phyloP scores from a whole-genome alignment of 2,329 filamentous ascomycete species.

The Dactylellina leptospora region DNA sequence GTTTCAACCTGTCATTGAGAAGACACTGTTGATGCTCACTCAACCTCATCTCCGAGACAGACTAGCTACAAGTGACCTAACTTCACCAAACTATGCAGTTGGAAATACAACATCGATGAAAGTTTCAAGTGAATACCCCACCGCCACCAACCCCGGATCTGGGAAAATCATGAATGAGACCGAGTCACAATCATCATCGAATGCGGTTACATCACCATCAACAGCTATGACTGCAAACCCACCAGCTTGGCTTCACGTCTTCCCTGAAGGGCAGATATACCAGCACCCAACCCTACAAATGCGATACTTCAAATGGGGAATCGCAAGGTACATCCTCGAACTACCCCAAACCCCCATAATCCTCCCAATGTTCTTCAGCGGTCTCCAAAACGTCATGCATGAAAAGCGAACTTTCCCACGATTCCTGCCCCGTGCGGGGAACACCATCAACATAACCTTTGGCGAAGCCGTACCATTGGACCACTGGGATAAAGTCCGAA shows the following conservation, averaged over 20 bases:
- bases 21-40: constrained; percentile 45
- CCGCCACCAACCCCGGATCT: constrained; percentile 55
- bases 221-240: constrained; percentile 67
- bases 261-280: constrained; percentile 93
- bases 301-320: constrained; percentile 98
- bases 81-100: constrained; percentile 26
- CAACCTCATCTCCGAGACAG: constrained; percentile 32
- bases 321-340: constrained; percentile 90
- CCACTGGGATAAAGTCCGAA: constrained; percentile 74
- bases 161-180: constrained; percentile 57
- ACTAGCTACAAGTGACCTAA: constrained; percentile 40
- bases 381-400: constrained; percentile 86
- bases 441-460: constrained; percentile 76
- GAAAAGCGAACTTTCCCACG: constrained; percentile 81
- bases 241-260: constrained; percentile 91
- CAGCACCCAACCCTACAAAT: constrained; percentile 80
- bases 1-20: constrained; percentile 82
- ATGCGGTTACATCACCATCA: constrained; percentile 67
- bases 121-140: constrained; percentile 5
- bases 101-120: constrained; percentile 59
- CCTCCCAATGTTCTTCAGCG: constrained; percentile 93
- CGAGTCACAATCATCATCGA: constrained; percentile 68
- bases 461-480: constrained; percentile 80
- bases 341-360: constrained; percentile 85
- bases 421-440: constrained; percentile 78